Percentiles rank a stretch among this genome's conserved stretches.
These are phyloP conservation scores for Mucor mucedo DNA, from an alignment of 371 early-diverging fungal species.

Conservation along the genomic window DNA sequence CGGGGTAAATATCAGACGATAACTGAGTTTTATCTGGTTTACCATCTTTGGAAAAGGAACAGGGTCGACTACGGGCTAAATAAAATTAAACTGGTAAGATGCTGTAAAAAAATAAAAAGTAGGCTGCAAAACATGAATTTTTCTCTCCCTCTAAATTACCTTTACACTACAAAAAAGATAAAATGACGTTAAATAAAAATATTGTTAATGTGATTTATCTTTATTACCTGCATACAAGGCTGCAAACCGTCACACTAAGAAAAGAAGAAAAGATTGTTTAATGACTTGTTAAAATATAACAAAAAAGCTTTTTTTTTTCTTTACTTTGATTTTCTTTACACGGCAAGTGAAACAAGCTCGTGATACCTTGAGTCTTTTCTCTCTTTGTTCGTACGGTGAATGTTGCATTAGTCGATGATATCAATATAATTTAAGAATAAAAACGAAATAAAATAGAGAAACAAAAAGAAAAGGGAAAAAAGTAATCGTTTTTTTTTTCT, in stretches of 20 bases:
- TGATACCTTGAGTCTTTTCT: constrained; percentile 52
- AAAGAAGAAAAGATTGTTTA: background rate
- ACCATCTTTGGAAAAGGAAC: constrained; percentile 39
- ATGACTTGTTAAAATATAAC: background rate
- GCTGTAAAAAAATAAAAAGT: background rate
- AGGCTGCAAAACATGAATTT: too few species aligned
- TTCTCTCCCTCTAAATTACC: background rate
- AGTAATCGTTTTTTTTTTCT: constrained; percentile 5
- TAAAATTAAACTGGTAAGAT: background rate
- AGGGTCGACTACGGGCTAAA: constrained; percentile 31
- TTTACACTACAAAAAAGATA: constrained; percentile 6
- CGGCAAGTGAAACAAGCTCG: constrained; percentile 55
- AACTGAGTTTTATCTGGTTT: constrained; percentile 18
- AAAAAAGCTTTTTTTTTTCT: background rate
- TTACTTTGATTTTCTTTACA: constrained; percentile 58
- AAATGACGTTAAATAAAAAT: background rate
- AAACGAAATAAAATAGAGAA: constrained; percentile 2
- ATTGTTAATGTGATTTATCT: background rate
- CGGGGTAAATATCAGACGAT: constrained; percentile 13
- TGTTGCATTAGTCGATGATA: background rate
- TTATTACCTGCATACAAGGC: constrained; percentile 59
- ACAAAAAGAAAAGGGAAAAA: constrained; percentile 4
- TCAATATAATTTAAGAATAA: constrained; percentile 1
- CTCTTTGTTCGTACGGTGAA: constrained; percentile 15
- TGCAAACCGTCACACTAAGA: constrained; percentile 56